Conservation (phyloP, 495 filamentous ascomycete genomes). For the Tuber melanosporum region DNA sequence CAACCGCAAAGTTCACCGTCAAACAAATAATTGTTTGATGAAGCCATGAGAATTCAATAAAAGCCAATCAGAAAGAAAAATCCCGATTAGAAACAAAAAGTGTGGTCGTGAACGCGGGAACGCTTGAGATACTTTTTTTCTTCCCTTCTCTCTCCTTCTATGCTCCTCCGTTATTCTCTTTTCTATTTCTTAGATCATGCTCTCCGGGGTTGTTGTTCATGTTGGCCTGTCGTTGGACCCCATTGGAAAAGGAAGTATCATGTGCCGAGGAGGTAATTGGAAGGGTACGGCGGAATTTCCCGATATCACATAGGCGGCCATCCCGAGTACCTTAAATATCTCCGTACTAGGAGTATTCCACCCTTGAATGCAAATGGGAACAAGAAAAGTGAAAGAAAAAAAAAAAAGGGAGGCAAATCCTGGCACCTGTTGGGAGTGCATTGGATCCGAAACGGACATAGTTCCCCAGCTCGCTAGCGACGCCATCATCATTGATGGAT, state of each 20-base stretch:
- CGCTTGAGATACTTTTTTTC: background rate
- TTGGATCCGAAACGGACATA: background rate
- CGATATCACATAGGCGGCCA: background rate
- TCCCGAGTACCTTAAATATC: background rate
- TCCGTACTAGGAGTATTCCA: background rate
- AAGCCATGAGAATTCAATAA: too few species aligned
- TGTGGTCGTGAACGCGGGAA: background rate
- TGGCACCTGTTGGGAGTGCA: background rate
- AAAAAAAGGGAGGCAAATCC: background rate
- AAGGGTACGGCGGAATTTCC: background rate
- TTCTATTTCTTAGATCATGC: background rate
- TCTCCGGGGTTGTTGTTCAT: background rate
- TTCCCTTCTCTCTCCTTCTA: background rate
- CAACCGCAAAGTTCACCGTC: too few species aligned
- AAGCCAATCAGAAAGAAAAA: too few species aligned
- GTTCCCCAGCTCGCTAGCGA: background rate
- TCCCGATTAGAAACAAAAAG: slow-evolving; percentile 8
- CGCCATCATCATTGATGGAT: background rate
- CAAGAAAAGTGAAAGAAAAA: background rate
- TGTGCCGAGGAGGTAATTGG: background rate
- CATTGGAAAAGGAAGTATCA: slow-evolving; percentile 1
- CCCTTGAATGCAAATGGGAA: background rate
- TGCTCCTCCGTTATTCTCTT: background rate
- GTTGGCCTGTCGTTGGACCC: background rate
- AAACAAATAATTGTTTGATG: too few species aligned